phyloP scores from a whole-genome alignment of 257 asterid genomes.

The Scutellaria barbata region DNA sequence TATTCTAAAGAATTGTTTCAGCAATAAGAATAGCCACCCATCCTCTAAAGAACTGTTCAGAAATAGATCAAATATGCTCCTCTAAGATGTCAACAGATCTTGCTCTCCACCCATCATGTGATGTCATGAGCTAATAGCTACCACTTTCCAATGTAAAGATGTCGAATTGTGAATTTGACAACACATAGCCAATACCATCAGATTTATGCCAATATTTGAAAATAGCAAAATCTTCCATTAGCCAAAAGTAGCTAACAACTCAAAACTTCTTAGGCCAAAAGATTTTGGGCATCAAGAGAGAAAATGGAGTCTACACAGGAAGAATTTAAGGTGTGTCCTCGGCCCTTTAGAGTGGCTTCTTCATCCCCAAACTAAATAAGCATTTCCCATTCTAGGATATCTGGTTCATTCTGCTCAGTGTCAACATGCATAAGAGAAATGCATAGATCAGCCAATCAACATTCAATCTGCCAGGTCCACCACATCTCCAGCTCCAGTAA shows the following conservation, averaged over 20 bases:
- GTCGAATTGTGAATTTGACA: conserved; percentile 32
- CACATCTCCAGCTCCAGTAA: conserved; percentile 53
- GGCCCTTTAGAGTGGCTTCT: conserved; percentile 36
- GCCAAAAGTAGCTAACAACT: conserved; percentile 38
- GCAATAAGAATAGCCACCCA: conserved; percentile 33
- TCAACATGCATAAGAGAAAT: conserved; percentile 32
- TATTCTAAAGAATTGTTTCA: conserved; percentile 31
- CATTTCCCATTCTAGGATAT: conserved; percentile 38
- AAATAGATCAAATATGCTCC: conserved; percentile 28
- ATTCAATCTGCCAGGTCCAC: conserved; percentile 49
- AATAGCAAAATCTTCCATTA: conserved; percentile 34
- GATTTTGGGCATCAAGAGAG: conserved; percentile 34
- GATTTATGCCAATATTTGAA: conserved; percentile 33
- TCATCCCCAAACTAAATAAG: conserved; percentile 37
- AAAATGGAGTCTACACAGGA: conserved; percentile 35
- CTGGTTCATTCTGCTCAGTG: conserved; percentile 39
- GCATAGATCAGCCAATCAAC: conserved; percentile 43
- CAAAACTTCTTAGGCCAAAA: conserved; percentile 35
- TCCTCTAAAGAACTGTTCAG: conserved; percentile 32
- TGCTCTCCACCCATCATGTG: conserved; percentile 39
- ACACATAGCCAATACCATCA: conserved; percentile 32
- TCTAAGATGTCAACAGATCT: conserved; percentile 41
- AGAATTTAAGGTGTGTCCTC: conserved; percentile 35
- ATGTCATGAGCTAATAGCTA: conserved; percentile 43
- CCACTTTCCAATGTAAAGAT: conserved; percentile 35